Conservation (phyloP, 192 early-diverging fungal genomes). For the Glomus cerebriforme region DNA sequence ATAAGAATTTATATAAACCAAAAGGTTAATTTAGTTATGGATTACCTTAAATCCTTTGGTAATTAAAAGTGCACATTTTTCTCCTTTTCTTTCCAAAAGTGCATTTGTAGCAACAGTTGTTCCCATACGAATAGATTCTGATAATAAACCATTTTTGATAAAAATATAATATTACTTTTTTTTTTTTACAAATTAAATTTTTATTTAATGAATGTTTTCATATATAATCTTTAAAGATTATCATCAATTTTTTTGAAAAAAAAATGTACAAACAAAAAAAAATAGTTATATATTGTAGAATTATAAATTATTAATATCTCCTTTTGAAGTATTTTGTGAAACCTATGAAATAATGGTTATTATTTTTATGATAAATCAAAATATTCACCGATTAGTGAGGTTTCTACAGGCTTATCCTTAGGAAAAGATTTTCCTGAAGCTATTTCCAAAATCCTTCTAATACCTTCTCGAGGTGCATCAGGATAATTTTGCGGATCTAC, state of each 20-base stretch:
- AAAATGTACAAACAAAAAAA: no score
- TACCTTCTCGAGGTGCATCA: constrained; percentile 95
- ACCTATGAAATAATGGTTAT: no score
- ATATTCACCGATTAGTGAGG: constrained; percentile 59
- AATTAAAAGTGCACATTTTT: constrained; percentile 83
- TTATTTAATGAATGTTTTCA: neutral
- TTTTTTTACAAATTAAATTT: neutral
- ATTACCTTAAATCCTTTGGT: constrained; percentile 88
- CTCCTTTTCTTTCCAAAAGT: constrained; percentile 83
- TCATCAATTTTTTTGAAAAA: no score
- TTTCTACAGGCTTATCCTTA: constrained; percentile 70
- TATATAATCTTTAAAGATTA: neutral
- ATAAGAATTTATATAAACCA: neutral
- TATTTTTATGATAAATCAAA: no score
- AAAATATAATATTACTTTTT: neutral
- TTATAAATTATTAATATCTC: no score
- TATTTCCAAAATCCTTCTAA: constrained; percentile 81
- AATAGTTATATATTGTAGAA: no score
- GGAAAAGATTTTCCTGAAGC: constrained; percentile 72
- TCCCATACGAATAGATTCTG: constrained; percentile 87
- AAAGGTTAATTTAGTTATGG: neutral
- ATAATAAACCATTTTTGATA: neutral
- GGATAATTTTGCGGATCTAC: constrained; percentile 89
- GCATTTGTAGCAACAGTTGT: constrained; percentile 98
- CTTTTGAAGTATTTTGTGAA: no score